Evolutionary conservation across 768 basidiomycete species (phyloP), one percentile per base, ranked within the genome.

Genomic region (Panellus pusillus): DNA sequence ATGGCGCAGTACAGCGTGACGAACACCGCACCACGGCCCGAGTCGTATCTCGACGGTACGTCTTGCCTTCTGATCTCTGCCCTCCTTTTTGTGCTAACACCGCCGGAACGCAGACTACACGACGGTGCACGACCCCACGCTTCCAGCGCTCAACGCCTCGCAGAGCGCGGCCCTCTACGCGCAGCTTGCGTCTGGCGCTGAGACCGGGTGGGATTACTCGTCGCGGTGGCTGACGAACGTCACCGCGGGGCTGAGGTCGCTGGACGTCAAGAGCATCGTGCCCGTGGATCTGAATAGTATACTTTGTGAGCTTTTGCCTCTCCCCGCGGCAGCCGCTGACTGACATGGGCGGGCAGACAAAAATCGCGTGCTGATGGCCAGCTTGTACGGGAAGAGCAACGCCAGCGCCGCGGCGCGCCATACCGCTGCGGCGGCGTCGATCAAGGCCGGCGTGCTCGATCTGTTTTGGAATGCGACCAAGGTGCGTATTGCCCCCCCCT

Each of bases 11-110:
- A 92, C 63, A 72, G 79, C 9, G 95, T 93, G 0, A 84, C 77
- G 61, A 96, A 93, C 66, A 86, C 73, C 14, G 93, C 92, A 2
- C 95, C 94, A 36, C 79, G 94, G 11, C 95, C 94, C 0, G 95
- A 98, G 73, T 91, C 87, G 0, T 89, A 89, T 63, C 66, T 84
- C 17, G 73, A 74, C 20, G 86, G 86, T 82, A 54, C 31, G 73
- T 68, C n/a, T 38, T 9, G 28, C 27, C 0, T n/a, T 24, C n/a
- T n/a, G n/a, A n/a, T n/a, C n/a, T n/a, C n/a, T n/a, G n/a, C n/a
- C n/a, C n/a, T n/a, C n/a, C n/a, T n/a, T n/a, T n/a, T n/a, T n/a
- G n/a, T n/a, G n/a, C n/a, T n/a, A n/a, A n/a, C n/a, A n/a, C n/a
- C n/a, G n/a, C n/a, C n/a, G n/a, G n/a, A n/a, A n/a, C n/a, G n/a